Evolutionary conservation across 345 rosid genomes (phyloP).

Genomic region (Salix arbutifolia): DNA sequence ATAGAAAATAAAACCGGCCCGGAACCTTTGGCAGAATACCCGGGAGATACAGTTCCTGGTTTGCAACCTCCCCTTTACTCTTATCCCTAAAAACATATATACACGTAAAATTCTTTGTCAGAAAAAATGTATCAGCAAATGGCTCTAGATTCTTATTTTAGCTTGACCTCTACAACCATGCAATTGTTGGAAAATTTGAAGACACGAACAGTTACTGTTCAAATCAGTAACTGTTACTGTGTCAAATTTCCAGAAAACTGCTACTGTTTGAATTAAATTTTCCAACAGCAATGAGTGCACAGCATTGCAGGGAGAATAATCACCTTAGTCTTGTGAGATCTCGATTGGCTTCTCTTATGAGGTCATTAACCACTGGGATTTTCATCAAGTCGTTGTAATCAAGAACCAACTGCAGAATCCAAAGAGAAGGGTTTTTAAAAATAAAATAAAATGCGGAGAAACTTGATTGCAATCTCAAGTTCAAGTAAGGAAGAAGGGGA

Average conservation of each 20-base stretch:
- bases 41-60: slow-evolving; percentile 44
- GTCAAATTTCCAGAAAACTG: no score
- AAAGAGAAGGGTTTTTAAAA: not conserved
- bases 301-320: not conserved
- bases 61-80: slow-evolving; percentile 55
- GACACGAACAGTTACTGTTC: no score
- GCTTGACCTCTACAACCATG: not conserved
- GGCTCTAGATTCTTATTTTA: not conserved
- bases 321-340: slow-evolving; percentile 43
- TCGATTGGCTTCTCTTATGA: slow-evolving; percentile 16
- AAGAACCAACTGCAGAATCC: slow-evolving; percentile 53
- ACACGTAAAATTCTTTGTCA: slow-evolving; percentile 1
- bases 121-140: not conserved
- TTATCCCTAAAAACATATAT: slow-evolving; percentile 41
- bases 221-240: no score
- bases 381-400: slow-evolving; percentile 66
- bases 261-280: no score
- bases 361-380: slow-evolving; percentile 47
- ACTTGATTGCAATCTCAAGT: not conserved
- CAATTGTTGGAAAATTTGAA: no score
- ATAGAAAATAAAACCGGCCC: slow-evolving; percentile 64
- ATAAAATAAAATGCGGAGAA: not conserved
- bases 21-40: slow-evolving; percentile 61
- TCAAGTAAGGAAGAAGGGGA: not conserved
- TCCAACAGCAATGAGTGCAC: not conserved